phyloP scores from a whole-genome alignment of 208 protist genomes.

The Wallacemonas sp. region DNA sequence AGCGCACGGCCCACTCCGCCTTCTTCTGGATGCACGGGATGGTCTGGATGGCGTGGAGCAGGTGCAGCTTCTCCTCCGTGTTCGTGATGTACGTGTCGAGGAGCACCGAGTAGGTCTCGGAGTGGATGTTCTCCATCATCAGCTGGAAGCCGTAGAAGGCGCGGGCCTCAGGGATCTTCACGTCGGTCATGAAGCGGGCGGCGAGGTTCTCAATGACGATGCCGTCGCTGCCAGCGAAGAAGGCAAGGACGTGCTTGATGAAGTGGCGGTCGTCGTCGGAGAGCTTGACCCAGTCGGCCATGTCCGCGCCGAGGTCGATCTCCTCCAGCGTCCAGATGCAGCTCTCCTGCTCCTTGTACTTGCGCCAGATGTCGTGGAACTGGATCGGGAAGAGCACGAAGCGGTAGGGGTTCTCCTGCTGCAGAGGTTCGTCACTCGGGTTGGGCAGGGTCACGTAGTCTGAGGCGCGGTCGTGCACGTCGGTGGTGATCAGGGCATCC shows the following conservation, averaged over 20 bases:
- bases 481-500: background rate
- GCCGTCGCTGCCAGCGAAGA: conserved; percentile 98
- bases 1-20: conserved; percentile 97
- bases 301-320: conserved; percentile 96
- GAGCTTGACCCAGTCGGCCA: conserved; percentile 96
- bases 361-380: conserved; percentile 97
- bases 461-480: conserved; percentile 1
- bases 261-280: conserved; percentile 97
- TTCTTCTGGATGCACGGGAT: conserved; percentile 92
- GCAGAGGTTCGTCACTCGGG: conserved; percentile 90
- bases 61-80: conserved; percentile 27
- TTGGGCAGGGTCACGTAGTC: conserved; percentile 19
- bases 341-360: conserved; percentile 99
- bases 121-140: conserved; percentile 99
- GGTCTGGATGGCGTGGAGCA: conserved; percentile 19
- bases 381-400: conserved; percentile 99
- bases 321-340: conserved; percentile 99
- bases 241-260: conserved; percentile 98
- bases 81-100: conserved; percentile 98
- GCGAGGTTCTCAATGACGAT: conserved; percentile 99
- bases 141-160: conserved; percentile 99
- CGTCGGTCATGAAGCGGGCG: conserved; percentile 95
- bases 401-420: conserved; percentile 95
- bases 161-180: conserved; percentile 98
- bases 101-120: conserved; percentile 93